Conservation (phyloP, 1,284 basidiomycete genomes). For the Schizopora paradoxa region DNA sequence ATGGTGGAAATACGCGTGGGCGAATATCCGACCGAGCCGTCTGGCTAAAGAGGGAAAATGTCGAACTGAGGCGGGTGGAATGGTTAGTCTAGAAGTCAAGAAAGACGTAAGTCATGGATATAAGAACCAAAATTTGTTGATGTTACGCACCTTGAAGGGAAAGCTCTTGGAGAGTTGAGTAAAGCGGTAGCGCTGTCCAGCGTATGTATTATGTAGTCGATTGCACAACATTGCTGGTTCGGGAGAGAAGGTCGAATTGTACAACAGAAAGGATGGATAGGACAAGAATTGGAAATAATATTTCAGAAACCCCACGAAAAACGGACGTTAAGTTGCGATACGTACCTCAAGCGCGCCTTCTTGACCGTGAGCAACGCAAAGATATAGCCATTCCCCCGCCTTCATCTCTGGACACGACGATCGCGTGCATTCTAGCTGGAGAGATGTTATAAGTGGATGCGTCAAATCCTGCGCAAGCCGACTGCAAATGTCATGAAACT, state of each 20-base stretch:
- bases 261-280: neutral
- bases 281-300: too few species aligned
- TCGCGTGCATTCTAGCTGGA: conserved; percentile 82
- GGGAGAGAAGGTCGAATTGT: conserved; percentile 2
- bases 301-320: too few species aligned
- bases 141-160: conserved; percentile 72
- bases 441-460: conserved; percentile 80
- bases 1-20: conserved; percentile 93
- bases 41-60: conserved; percentile 87
- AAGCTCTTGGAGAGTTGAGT: conserved; percentile 87
- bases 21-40: conserved; percentile 90
- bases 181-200: conserved; percentile 90
- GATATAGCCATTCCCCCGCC: conserved; percentile 93
- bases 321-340: too few species aligned
- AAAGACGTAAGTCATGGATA: neutral
- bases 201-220: conserved; percentile 95
- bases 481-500: conserved; percentile 38
- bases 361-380: conserved; percentile 89
- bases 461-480: conserved; percentile 91
- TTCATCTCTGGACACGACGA: conserved; percentile 93
- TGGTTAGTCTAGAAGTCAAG: conserved; percentile 62
- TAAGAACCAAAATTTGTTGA: neutral
- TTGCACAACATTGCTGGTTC: conserved; percentile 85
- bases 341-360: conserved; percentile 70
- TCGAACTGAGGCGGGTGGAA: conserved; percentile 74